Base-by-base conservation (phyloP, 164 flowering plant genomes). In the Liriodendron chinense region DNA sequence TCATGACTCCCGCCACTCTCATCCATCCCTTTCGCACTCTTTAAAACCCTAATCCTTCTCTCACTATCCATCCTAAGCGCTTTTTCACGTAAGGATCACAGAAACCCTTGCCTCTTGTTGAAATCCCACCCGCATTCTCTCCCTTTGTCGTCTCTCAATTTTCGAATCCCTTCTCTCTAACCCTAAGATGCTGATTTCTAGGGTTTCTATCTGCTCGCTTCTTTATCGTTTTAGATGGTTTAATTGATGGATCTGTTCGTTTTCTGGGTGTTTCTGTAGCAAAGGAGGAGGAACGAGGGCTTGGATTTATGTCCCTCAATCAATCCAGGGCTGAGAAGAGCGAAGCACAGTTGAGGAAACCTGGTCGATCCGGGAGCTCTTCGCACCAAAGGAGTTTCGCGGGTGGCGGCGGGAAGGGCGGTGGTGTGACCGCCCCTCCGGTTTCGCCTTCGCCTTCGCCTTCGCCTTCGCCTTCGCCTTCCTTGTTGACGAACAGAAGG, bases 301-400 rank as follows among this genome's bases (percentile, higher is more conserved):
- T 84, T 59, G 89, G 71, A 90, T 89, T 73, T 90, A 94, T 94
- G 98, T 90, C 94, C 92, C 79, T 76, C 84, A 90, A 89, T 88
- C 96, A 87, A 87, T 83, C 93, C 47, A 88, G 91, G 88, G 78
- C 83, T 75, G 94, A 91, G 25, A 91, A 83, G 84, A 84, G 76
- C 87, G 91, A 91, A 67, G 47, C 86, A 7, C 89, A 83, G 72
- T 76, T 72, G 67, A 77, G 85, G 65, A 90, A 81, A 84, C 68
- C 82, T 69, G 83, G 82, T 50, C 87, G 87, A 83, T 83, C 82
- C 49, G 80, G 83, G 4, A 78, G 67, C 74, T 74, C 78, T 49
- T 72, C 75, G 74, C 87, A 87, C 79, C 92, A 85, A 78, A 89
- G 89, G 79, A 75, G 77, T 69, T 86, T 82, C 76, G 77, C 89